Evolutionary conservation across 176 grass and related monocot genomes (phyloP).

Genomic region (Lolium rigidum): DNA sequence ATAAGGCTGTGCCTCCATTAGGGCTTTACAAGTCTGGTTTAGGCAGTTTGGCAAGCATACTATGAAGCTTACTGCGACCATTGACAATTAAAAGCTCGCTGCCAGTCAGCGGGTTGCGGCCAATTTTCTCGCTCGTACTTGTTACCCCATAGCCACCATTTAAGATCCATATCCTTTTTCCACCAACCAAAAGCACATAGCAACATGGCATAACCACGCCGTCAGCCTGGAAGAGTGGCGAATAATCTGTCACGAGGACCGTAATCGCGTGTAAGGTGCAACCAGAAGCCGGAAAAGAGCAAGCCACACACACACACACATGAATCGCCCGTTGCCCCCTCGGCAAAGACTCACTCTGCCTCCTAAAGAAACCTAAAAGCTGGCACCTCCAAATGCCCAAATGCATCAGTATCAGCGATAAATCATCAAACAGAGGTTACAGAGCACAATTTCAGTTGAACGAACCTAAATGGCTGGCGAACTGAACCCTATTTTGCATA

Average conservation of each 20-base stretch:
- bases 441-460: too few species aligned
- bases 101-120: too few species aligned
- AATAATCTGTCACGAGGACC: not conserved
- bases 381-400: too few species aligned
- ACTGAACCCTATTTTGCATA: not conserved
- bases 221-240: not conserved
- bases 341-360: too few species aligned
- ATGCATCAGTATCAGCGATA: not conserved
- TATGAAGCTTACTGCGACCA: too few species aligned
- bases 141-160: not conserved
- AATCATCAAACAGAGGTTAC: too few species aligned
- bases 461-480: not conserved
- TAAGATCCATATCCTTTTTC: not conserved
- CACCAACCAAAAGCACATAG: not conserved
- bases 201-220: not conserved
- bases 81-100: too few species aligned
- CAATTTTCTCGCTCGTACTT: not conserved
- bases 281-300: too few species aligned
- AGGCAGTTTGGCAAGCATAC: too few species aligned
- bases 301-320: too few species aligned
- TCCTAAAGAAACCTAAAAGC: not conserved
- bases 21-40: not conserved
- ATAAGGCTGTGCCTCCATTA: not conserved
- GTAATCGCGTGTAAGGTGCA: not conserved
- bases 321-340: too few species aligned